Percentiles rank a stretch among this genome's conserved stretches.
These are phyloP conservation scores for Alternaria sp. DNA, from an alignment of 2,329 filamentous ascomycete species.

Conservation along the genomic window DNA sequence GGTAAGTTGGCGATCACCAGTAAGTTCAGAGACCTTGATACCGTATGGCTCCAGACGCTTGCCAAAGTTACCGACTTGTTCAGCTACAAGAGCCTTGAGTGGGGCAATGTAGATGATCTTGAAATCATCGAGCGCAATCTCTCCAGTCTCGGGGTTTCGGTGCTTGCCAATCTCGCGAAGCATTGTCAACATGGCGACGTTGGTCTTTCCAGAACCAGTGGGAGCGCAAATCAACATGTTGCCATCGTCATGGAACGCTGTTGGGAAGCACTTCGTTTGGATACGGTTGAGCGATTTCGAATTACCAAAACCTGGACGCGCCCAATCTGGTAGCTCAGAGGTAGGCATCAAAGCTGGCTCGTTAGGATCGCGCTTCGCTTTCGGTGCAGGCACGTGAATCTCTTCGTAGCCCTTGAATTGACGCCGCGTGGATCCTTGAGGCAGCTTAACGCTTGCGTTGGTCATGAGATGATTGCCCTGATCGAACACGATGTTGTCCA, in stretches of 20 bases:
- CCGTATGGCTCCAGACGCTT: conserved; percentile 89
- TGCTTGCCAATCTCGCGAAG: conserved; percentile 97
- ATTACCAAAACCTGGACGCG: conserved; percentile 81
- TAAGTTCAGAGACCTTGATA: conserved; percentile 92
- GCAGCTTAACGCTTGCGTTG: conserved; percentile 93
- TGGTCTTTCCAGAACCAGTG: conserved; percentile 97
- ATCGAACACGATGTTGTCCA: conserved; percentile 96
- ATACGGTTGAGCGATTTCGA: conserved; percentile 92
- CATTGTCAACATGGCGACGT: conserved; percentile 97
- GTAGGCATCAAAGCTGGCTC: conserved; percentile 81
- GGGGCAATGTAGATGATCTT: conserved; percentile 99
- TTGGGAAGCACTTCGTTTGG: conserved; percentile 90
- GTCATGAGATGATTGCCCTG: conserved; percentile 99
- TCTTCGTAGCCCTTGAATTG: conserved; percentile 99
- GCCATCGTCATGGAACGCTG: conserved; percentile 90
- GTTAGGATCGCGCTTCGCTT: conserved; percentile 80
- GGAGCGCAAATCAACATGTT: conserved; percentile 98
- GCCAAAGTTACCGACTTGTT: conserved; percentile 97
- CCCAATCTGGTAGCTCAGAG: conserved; percentile 91
- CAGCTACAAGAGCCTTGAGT: conserved; percentile 92
- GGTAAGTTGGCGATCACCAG: conserved; percentile 95
- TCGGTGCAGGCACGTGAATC: conserved; percentile 94
- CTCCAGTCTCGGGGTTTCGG: conserved; percentile 84
- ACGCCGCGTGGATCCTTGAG: conserved; percentile 92
- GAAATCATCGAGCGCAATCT: conserved; percentile 94